Percentiles rank a stretch among this genome's conserved stretches.
These are phyloP conservation scores for Pseudogymnoascus sp. DNA, from an alignment of 2,329 filamentous ascomycete species.

Conservation along the genomic window DNA sequence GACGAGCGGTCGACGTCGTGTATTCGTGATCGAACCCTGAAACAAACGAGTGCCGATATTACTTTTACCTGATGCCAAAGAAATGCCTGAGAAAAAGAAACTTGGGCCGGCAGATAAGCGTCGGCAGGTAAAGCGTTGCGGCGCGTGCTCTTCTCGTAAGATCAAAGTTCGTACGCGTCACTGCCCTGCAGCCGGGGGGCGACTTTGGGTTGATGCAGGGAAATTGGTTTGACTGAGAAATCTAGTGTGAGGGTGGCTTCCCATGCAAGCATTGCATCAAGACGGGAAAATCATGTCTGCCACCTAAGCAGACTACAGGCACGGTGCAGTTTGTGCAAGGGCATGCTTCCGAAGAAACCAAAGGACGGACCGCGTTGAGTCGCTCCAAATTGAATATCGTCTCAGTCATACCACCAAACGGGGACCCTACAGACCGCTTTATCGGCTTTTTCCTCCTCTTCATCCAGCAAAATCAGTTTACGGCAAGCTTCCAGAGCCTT, in stretches of 20 bases:
- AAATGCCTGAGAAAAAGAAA: background rate
- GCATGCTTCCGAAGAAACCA: background rate
- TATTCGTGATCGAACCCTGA: background rate
- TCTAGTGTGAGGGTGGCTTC: conserved; percentile 18
- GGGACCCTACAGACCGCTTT: background rate
- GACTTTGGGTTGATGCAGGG: background rate
- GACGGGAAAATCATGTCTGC: conserved; percentile 16
- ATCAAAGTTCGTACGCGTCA: conserved; percentile 17
- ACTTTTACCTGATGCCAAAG: background rate
- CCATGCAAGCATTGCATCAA: conserved; percentile 20
- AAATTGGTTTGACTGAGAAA: conserved; percentile 11
- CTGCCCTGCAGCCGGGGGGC: background rate
- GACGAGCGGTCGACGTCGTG: background rate
- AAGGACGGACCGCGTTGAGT: background rate
- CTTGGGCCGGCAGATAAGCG: conserved; percentile 18
- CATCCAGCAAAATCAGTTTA: conserved; percentile 18
- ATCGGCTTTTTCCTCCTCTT: conserved; percentile 18
- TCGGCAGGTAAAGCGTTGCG: conserved; percentile 14
- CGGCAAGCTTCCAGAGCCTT: conserved; percentile 11
- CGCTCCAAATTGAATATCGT: background rate
- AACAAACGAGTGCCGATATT: background rate
- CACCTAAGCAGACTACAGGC: conserved; percentile 6
- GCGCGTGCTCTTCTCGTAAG: conserved; percentile 17
- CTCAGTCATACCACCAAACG: background rate
- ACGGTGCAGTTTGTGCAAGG: background rate